Base-by-base conservation (phyloP, 2,329 filamentous ascomycete genomes). In the Alternaria sp. region DNA sequence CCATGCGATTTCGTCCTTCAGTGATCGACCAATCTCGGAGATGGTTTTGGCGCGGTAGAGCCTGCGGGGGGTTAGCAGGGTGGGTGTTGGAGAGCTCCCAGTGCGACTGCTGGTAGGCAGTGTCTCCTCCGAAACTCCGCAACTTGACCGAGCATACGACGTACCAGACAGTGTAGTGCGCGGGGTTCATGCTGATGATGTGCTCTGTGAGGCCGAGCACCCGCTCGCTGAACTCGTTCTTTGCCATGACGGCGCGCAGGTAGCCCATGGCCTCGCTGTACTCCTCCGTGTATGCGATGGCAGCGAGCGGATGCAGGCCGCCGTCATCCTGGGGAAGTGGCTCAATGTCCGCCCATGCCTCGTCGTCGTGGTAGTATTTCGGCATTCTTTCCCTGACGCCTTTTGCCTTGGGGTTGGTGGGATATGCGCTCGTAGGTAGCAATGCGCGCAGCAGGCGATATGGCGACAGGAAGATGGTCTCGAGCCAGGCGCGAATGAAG, bases 121-220 rank as follows among this genome's bases (percentile, higher is more conserved):
- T 32, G 21, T 36, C 55, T 52, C 61, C 17, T 59, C 49, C 52
- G 59, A 54, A 51, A 57, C 19, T 59, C 50, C 45, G 36, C 47
- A 28, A 15, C 32, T 40, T n/a, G 30, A 46, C 19, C 9, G 43
- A 12, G 54, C 44, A 54, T 32, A 36, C 36, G 19, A 75, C 82
- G 66, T 76, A 88, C 96, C 96, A 99, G 65, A 98, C 95, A 15
- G 96, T 99, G 83, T 99, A 99, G 83, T 99, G 96, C 1, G 96
- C 94, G 15, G 96, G 92, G 80, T 99, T 99, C 87, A 97, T 89
- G 63, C 85, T 85, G 77, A 99, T 98, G 76, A 99, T 90, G 80
- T 95, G 89, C 77, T 93, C 91, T 5, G 96, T 99, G 66, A 99
- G 87, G 30, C 85, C 86, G 46, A 99, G 86, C 36, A 89, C 91